These are phyloP conservation scores for Seiridium cupressi DNA, from an alignment of 2,329 filamentous ascomycete genomes.

Conservation along the genomic window DNA sequence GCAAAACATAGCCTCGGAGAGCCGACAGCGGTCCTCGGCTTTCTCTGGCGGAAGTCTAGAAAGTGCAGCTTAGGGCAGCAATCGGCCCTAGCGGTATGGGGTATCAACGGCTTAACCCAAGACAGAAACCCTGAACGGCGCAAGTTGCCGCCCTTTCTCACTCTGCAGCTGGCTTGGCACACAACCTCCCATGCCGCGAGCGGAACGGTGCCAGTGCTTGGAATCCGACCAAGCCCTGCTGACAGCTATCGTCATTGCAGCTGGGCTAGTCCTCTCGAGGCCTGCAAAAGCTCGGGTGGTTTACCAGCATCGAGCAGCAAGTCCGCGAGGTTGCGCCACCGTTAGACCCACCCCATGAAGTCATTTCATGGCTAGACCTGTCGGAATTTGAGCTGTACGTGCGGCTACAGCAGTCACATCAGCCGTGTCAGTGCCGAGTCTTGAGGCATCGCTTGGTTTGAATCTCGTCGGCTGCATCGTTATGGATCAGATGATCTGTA, in stretches of 20 bases:
- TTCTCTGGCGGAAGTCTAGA: background rate
- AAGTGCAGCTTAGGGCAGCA: conserved; percentile 1
- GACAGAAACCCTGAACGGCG: background rate
- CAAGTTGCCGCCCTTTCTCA: background rate
- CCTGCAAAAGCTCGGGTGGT: background rate
- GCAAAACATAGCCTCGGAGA: background rate
- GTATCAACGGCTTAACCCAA: conserved; percentile 5
- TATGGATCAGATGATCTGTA: too few species aligned
- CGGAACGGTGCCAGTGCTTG: background rate
- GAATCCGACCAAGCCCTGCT: background rate
- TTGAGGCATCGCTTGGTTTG: background rate
- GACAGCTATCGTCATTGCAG: conserved; percentile 2
- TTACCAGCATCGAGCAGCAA: background rate
- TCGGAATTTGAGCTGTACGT: background rate
- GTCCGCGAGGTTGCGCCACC: background rate
- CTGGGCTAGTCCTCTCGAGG: background rate
- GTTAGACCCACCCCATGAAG: background rate
- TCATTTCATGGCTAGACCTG: background rate
- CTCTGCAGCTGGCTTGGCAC: background rate
- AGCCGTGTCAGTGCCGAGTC: background rate
- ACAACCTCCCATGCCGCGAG: background rate
- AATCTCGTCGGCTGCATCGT: background rate
- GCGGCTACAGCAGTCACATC: background rate
- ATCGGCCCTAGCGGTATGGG: conserved; percentile 3
- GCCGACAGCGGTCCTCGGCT: background rate